phyloP scores from a whole-genome alignment of 2,329 filamentous ascomycete genomes.

The Celoporthe dispersa region DNA sequence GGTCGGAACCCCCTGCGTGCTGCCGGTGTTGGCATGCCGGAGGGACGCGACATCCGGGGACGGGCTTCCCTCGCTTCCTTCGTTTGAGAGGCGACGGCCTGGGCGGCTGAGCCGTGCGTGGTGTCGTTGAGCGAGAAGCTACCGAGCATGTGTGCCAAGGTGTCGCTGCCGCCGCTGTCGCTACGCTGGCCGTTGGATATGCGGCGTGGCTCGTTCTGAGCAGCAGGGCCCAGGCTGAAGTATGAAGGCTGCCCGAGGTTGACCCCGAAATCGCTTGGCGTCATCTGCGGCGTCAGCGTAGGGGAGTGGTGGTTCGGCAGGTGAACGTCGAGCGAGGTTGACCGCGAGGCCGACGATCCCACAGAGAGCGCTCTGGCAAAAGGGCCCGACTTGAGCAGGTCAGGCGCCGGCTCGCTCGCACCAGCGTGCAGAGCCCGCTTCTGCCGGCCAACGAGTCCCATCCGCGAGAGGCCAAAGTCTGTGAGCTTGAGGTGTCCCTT shows the following conservation, averaged over 20 bases:
- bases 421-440: conserved; percentile 85
- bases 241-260: conserved; percentile 87
- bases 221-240: conserved; percentile 71
- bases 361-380: conserved; percentile 86
- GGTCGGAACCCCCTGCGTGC: conserved; percentile 50
- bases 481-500: conserved; percentile 96
- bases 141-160: conserved; percentile 79
- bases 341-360: conserved; percentile 75
- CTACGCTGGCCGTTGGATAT: conserved; percentile 83
- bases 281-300: conserved; percentile 82
- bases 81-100: conserved; percentile 65
- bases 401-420: conserved; percentile 81
- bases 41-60: conserved; percentile 78
- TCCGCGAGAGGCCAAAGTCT: conserved; percentile 94
- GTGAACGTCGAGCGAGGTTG: conserved; percentile 90
- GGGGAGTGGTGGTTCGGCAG: conserved; percentile 71
- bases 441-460: conserved; percentile 95
- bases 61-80: conserved; percentile 72
- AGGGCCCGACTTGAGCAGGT: conserved; percentile 88
- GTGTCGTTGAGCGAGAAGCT: conserved; percentile 75
- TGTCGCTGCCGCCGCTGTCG: conserved; percentile 90
- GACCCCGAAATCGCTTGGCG: conserved; percentile 69
- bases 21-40: conserved; percentile 54
- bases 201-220: conserved; percentile 63
- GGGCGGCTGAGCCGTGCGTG: conserved; percentile 45